Evolutionary conservation across 176 grass and related monocot genomes (phyloP).

Genomic region (Juncus inflexus): DNA sequence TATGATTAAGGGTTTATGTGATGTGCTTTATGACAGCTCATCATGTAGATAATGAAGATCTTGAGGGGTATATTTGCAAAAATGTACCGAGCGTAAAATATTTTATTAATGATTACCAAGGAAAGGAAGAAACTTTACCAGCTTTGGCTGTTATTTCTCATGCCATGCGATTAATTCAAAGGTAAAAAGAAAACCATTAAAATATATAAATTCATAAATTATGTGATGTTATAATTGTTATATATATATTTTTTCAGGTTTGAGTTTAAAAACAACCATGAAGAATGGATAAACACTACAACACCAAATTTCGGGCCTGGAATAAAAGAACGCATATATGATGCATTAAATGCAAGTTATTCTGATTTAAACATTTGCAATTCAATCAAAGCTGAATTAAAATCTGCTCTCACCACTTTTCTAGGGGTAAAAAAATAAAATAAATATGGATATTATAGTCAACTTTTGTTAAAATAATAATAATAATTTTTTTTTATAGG

Average conservation of each 20-base stretch:
- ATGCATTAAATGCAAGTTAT: slow-evolving; percentile 45
- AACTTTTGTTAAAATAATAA: not conserved
- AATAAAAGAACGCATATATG: slow-evolving; percentile 49
- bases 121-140: slow-evolving; percentile 44
- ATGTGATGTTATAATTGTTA: not conserved
- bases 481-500: slow-evolving; percentile 32
- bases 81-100: slow-evolving; percentile 62
- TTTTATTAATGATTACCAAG: slow-evolving; percentile 42
- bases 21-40: slow-evolving; percentile 30
- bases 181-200: slow-evolving; percentile 19
- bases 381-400: slow-evolving; percentile 49
- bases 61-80: slow-evolving; percentile 54
- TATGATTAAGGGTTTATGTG: not conserved
- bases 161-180: slow-evolving; percentile 63
- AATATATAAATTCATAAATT: too few species aligned
- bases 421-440: slow-evolving; percentile 40
- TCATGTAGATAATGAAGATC: slow-evolving; percentile 48
- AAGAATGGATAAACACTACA: slow-evolving; percentile 51
- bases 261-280: slow-evolving; percentile 85
- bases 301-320: slow-evolving; percentile 73
- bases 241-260: slow-evolving; percentile 37
- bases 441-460: not conserved
- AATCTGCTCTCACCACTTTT: slow-evolving; percentile 41
- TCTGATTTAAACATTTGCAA: slow-evolving; percentile 39
- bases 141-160: slow-evolving; percentile 67